Percentiles rank a stretch among this genome's conserved stretches.
These are phyloP conservation scores for Holtermannia corniformis DNA, from an alignment of 768 basidiomycete genomes.

Conservation along the genomic window DNA sequence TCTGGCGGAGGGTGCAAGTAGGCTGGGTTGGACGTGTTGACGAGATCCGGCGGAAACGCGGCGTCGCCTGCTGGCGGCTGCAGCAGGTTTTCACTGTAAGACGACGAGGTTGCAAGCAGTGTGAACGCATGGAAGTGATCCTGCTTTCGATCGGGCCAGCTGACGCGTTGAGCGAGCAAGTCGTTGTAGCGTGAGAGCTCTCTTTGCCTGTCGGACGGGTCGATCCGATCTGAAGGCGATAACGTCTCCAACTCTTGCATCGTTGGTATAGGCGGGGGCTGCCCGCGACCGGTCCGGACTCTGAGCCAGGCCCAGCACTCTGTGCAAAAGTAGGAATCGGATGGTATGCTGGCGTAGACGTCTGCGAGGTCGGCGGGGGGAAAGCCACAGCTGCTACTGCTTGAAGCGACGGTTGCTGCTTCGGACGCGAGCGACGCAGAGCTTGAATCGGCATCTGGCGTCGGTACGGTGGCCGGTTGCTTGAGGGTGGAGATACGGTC, in stretches of 20 bases:
- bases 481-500: neutral
- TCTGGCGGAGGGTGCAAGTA: too few relatives aligned
- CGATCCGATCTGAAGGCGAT: too few relatives aligned
- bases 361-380: neutral
- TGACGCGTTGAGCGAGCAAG: neutral
- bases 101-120: too few relatives aligned
- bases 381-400: too few relatives aligned
- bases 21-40: too few relatives aligned
- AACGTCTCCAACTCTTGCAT: slow-evolving; percentile 12
- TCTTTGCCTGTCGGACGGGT: neutral
- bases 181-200: neutral
- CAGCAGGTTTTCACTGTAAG: too few relatives aligned
- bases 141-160: neutral
- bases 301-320: slow-evolving; percentile 31
- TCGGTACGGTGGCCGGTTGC: neutral
- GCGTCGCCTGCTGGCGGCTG: too few relatives aligned
- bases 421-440: neutral
- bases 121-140: neutral
- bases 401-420: too few relatives aligned
- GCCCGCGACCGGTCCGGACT: slow-evolving; percentile 9
- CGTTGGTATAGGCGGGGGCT: slow-evolving; percentile 2
- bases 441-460: neutral
- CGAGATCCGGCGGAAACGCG: too few relatives aligned
- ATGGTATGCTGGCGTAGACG: neutral
- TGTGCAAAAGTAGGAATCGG: slow-evolving; percentile 30